Conservation (phyloP, 495 filamentous ascomycete genomes). For the Schizothecium vesticola region DNA sequence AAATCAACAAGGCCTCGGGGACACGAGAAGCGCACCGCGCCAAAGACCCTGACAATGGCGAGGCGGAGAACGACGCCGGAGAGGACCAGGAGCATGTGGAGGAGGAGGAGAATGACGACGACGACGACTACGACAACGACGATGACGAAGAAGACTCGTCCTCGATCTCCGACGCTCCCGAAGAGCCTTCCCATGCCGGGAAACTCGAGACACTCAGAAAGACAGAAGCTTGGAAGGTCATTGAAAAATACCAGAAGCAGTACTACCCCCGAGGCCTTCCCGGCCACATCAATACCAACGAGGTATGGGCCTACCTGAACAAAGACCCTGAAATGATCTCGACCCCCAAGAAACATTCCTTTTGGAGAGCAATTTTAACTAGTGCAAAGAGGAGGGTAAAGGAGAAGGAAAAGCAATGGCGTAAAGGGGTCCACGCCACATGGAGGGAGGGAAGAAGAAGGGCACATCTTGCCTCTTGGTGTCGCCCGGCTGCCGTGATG, state of each 20-base stretch:
- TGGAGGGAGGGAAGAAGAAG: background rate
- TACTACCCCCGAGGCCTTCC: background rate
- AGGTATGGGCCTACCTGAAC: background rate
- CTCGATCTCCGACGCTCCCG: background rate
- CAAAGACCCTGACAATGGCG: background rate
- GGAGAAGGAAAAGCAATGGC: background rate
- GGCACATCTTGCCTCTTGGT: background rate
- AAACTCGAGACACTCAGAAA: background rate
- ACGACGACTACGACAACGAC: background rate
- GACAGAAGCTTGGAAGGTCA: background rate
- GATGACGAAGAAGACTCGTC: background rate
- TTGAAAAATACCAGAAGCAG: background rate
- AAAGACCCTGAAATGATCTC: background rate
- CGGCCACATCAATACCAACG: background rate
- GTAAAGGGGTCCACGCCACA: background rate
- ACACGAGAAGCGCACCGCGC: background rate
- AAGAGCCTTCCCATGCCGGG: background rate
- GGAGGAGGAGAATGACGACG: background rate
- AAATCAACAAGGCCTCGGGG: background rate
- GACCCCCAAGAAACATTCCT: background rate
- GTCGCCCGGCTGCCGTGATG: background rate
- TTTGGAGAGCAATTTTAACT: background rate
- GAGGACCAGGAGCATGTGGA: background rate
- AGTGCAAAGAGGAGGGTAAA: background rate
- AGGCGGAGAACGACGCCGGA: background rate